These are phyloP conservation scores for Daedaleopsis sinensis DNA, from an alignment of 768 basidiomycete species.

Conservation along the genomic window DNA sequence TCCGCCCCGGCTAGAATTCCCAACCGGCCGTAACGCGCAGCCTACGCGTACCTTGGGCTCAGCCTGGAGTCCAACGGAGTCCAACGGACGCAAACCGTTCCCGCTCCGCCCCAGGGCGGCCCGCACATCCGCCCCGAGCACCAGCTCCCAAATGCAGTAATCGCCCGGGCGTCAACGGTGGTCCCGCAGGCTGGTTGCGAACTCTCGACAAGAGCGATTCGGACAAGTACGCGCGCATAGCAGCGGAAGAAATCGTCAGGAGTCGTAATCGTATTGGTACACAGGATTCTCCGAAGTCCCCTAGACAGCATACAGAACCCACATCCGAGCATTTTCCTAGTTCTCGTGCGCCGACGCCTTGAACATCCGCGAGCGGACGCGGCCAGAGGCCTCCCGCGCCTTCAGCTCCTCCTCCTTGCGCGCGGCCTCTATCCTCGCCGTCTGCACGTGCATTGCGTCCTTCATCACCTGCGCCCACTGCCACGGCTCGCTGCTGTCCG, in stretches of 20 bases:
- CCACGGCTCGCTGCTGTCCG: slow-evolving; percentile 4
- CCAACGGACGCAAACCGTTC: no score
- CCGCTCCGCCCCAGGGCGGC: no score
- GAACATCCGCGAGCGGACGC: not conserved
- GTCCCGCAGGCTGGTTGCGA: not conserved
- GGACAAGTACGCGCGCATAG: no score
- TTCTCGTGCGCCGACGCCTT: not conserved
- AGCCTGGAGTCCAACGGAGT: no score
- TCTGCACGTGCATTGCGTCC: slow-evolving; percentile 5
- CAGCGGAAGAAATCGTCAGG: not conserved
- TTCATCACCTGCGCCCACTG: slow-evolving; percentile 5
- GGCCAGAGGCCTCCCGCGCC: not conserved
- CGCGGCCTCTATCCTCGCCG: slow-evolving; percentile 3
- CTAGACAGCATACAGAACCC: not conserved
- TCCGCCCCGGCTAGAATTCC: no score
- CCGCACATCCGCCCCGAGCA: no score
- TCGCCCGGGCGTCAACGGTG: no score
- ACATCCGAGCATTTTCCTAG: not conserved
- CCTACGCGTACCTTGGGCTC: no score
- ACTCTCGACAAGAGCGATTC: not conserved
- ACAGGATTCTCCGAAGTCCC: not conserved
- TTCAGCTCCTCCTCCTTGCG: not conserved
- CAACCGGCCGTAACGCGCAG: no score
- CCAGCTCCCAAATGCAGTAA: no score
- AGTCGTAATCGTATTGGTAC: not conserved